Percentiles rank a stretch among this genome's conserved stretches.
These are phyloP conservation scores for Chrysanthemum seticuspe DNA, from an alignment of 129 eudicot species.

Conservation along the genomic window DNA sequence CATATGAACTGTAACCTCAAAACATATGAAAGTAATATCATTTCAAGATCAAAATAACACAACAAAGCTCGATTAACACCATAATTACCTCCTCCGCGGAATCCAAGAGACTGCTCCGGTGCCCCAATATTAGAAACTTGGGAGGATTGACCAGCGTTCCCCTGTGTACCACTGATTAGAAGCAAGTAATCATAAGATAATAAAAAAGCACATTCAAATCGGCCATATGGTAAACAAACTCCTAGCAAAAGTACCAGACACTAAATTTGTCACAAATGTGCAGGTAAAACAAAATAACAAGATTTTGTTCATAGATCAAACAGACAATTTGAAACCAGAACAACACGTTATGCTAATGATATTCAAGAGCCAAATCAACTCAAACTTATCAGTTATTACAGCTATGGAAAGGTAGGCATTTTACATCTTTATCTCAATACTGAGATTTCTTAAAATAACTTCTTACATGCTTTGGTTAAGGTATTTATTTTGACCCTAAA, in stretches of 20 bases:
- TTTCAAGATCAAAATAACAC: constrained; percentile 10
- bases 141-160: constrained; percentile 44
- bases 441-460: constrained; percentile 7
- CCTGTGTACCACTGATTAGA: constrained; percentile 59
- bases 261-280: neutral
- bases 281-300: neutral
- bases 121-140: constrained; percentile 46
- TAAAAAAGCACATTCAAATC: neutral
- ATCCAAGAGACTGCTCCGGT: constrained; percentile 69
- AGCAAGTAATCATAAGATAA: constrained; percentile 9
- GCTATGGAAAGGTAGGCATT: neutral
- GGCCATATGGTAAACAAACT: neutral
- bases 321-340: neutral
- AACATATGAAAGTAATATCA: neutral
- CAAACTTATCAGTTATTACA: neutral
- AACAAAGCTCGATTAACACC: constrained; percentile 32
- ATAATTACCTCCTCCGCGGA: constrained; percentile 55
- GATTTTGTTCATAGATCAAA: neutral
- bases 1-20: constrained; percentile 3
- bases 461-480: constrained; percentile 4
- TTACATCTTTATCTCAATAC: neutral
- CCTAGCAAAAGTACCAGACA: neutral
- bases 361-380: neutral
- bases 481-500: neutral
- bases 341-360: neutral